phyloP scores from a whole-genome alignment of 2,329 filamentous ascomycete genomes.

The Zasmidium cellare region DNA sequence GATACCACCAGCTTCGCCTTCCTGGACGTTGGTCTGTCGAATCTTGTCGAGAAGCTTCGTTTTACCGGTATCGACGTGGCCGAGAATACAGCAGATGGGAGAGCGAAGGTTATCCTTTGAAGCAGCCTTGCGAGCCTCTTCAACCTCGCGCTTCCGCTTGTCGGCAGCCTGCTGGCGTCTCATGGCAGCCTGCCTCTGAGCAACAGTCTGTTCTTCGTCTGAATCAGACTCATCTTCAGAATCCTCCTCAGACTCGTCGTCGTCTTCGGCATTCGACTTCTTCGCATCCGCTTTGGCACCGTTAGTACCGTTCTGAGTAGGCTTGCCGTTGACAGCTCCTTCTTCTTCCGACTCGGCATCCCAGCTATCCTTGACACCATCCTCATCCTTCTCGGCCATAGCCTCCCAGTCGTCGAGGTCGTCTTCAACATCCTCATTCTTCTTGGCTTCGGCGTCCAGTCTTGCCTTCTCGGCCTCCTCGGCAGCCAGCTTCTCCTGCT shows the following conservation, averaged over 20 bases:
- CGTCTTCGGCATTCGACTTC: constrained; percentile 29
- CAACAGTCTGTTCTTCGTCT: constrained; percentile 74
- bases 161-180: constrained; percentile 88
- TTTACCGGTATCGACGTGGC: constrained; percentile 99
- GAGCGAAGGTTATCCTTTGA: constrained; percentile 95
- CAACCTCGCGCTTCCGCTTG: constrained; percentile 82
- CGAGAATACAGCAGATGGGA: constrained; percentile 98
- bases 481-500: constrained; percentile 75
- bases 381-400: constrained; percentile 71
- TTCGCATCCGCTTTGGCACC: constrained; percentile 28
- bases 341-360: constrained; percentile 82
- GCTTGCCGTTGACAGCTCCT: constrained; percentile 37
- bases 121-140: constrained; percentile 85
- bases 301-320: constrained; percentile 28
- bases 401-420: constrained; percentile 82
- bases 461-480: constrained; percentile 74
- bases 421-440: constrained; percentile 63
- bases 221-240: constrained; percentile 57
- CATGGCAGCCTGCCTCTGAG: constrained; percentile 69
- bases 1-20: constrained; percentile 98
- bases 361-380: constrained; percentile 88
- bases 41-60: constrained; percentile 99
- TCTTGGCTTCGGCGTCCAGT: constrained; percentile 67
- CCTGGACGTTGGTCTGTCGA: constrained; percentile 96
- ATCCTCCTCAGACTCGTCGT: constrained; percentile 47